Conservation (phyloP, 2,329 filamentous ascomycete genomes). For the Plenodomus biglobosus region DNA sequence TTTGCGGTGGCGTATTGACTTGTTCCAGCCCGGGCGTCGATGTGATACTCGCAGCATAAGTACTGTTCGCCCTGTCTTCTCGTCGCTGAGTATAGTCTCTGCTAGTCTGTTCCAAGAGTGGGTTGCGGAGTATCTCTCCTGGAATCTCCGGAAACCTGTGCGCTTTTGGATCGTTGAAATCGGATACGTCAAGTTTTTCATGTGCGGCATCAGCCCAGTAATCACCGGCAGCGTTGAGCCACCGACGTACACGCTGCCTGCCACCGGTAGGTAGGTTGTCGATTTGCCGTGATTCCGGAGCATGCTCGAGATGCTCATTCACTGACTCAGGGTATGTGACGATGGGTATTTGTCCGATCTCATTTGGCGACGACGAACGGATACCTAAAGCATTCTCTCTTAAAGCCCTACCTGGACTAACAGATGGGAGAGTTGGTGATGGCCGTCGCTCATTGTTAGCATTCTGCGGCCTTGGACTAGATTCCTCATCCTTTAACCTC, state of each 20-base stretch:
- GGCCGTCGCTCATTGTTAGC: conserved; percentile 20
- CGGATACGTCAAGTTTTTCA: conserved; percentile 50
- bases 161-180: conserved; percentile 52
- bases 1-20: conserved; percentile 14
- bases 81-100: conserved; percentile 48
- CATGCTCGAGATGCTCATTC: neutral
- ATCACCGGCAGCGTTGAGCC: conserved; percentile 49
- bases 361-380: conserved; percentile 17
- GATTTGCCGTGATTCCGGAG: conserved; percentile 1
- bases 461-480: conserved; percentile 15
- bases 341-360: conserved; percentile 12
- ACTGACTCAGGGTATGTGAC: conserved; percentile 18
- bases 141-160: conserved; percentile 60
- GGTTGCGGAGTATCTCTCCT: conserved; percentile 55
- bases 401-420: neutral
- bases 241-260: conserved; percentile 33
- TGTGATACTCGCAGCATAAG: conserved; percentile 41
- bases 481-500: conserved; percentile 1
- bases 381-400: conserved; percentile 10
- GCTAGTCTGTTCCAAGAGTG: conserved; percentile 43
- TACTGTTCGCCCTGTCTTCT: conserved; percentile 43
- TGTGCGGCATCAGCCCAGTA: conserved; percentile 53
- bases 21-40: conserved; percentile 31
- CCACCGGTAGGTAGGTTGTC: conserved; percentile 14
- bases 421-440: conserved; percentile 4